Percentiles rank a stretch among this genome's conserved stretches.
phyloP scores from a whole-genome alignment of 345 rosid species.

The Aegle marmelos region DNA sequence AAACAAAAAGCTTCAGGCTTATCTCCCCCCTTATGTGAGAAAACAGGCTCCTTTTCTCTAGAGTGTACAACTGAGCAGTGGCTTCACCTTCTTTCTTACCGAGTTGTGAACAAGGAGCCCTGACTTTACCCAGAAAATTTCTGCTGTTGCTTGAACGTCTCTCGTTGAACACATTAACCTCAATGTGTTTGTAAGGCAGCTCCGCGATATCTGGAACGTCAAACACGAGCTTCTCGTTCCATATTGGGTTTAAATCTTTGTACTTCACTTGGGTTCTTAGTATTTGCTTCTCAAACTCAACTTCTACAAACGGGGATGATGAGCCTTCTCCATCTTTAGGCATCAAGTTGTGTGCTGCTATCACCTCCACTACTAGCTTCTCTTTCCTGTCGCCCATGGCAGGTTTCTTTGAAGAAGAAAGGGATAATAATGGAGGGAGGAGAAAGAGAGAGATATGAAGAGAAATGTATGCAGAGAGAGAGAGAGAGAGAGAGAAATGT shows the following conservation, averaged over 20 bases:
- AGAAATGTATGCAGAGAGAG: neutral
- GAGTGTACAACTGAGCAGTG: conserved; percentile 45
- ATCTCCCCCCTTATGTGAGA: conserved; percentile 71
- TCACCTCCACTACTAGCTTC: conserved; percentile 66
- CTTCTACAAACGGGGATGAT: conserved; percentile 66
- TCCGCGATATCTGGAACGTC: conserved; percentile 42
- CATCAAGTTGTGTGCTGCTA: conserved; percentile 70
- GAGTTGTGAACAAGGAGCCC: conserved; percentile 46
- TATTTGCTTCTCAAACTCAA: conserved; percentile 63
- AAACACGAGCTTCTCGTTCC: conserved; percentile 76
- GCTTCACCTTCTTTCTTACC: conserved; percentile 43
- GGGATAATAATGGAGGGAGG: neutral
- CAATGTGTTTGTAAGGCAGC: conserved; percentile 53
- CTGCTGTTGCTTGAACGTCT: conserved; percentile 47
- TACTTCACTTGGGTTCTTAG: conserved; percentile 49
- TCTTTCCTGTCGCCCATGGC: conserved; percentile 36
- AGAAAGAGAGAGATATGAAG: neutral
- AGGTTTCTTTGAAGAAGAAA: neutral
- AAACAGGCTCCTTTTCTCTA: conserved; percentile 67
- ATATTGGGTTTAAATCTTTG: conserved; percentile 68
- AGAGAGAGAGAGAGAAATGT: neutral
- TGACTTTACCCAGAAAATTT: conserved; percentile 64
- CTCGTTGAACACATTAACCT: conserved; percentile 61
- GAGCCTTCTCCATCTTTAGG: conserved; percentile 86
- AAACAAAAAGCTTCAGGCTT: conserved; percentile 50